phyloP scores from a whole-genome alignment of 176 grass and related monocot species.

The Avena insularis region DNA sequence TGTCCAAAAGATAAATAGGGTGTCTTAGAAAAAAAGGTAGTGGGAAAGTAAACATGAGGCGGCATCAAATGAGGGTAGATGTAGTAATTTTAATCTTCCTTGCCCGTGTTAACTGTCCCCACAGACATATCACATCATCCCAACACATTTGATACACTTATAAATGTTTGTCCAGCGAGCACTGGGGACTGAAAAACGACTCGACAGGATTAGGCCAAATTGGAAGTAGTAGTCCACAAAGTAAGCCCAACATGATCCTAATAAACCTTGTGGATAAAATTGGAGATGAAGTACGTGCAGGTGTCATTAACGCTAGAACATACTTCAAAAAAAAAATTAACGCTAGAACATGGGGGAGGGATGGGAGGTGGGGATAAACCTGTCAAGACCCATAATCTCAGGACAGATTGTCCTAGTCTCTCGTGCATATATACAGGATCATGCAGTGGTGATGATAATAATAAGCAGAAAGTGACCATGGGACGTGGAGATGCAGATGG shows the following conservation, averaged over 20 bases:
- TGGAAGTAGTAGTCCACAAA: background rate
- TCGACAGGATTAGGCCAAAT: slow-evolving; percentile 7
- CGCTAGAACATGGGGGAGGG: background rate
- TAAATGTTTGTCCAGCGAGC: slow-evolving; percentile 3
- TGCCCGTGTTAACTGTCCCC: background rate
- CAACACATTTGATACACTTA: background rate
- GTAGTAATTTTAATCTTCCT: background rate
- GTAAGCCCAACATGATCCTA: background rate
- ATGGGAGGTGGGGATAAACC: no score
- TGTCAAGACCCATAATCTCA: background rate
- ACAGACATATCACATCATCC: slow-evolving; percentile 17
- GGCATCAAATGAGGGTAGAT: background rate
- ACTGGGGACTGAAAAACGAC: background rate
- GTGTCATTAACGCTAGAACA: background rate
- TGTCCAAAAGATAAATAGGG: slow-evolving; percentile 47
- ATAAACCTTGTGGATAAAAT: background rate
- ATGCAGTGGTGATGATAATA: slow-evolving; percentile 39
- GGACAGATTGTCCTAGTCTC: background rate
- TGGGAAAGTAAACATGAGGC: slow-evolving; percentile 41
- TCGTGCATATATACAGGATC: slow-evolving; percentile 43
- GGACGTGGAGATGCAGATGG: slow-evolving; percentile 19
- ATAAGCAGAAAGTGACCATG: slow-evolving; percentile 11
- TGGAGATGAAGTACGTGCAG: background rate
- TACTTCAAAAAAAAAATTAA: no score
- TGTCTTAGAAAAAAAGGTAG: background rate